Evolutionary conservation across 257 asterid species (phyloP).

Genomic region (Thymus quinquecostatus): DNA sequence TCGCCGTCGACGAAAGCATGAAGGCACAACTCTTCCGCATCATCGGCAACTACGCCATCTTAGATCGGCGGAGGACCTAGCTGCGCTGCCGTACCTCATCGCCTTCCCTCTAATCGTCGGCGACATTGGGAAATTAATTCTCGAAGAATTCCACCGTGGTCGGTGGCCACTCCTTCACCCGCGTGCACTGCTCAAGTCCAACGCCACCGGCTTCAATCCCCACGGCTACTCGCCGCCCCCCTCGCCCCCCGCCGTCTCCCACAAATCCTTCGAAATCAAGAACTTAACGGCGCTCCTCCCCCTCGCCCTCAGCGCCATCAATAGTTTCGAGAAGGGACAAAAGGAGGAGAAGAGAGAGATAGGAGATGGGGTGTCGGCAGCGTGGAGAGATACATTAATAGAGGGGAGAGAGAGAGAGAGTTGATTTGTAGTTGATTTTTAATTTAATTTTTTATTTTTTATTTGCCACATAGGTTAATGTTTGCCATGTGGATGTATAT

Average conservation of each 20-base stretch:
- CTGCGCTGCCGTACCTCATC: slow-evolving; percentile 65
- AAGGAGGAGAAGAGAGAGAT: no score
- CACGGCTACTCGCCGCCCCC: slow-evolving; percentile 62
- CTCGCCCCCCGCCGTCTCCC: slow-evolving; percentile 40
- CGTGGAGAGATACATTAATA: no score
- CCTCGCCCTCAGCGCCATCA: slow-evolving; percentile 67
- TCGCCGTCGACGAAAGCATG: slow-evolving; percentile 41
- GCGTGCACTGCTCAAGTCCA: slow-evolving; percentile 96
- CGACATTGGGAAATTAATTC: slow-evolving; percentile 48
- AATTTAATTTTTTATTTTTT: no score
- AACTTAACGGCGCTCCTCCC: no score
- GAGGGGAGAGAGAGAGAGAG: no score
- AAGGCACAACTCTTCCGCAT: slow-evolving; percentile 64
- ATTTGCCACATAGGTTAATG: no score
- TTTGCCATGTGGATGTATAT: no score
- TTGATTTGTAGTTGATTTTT: no score
- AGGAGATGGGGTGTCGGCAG: no score
- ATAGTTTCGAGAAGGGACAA: slow-evolving; percentile 52
- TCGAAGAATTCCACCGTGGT: slow-evolving; percentile 53
- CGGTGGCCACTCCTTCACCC: slow-evolving; percentile 66
- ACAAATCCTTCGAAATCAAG: no score
- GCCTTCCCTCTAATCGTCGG: slow-evolving; percentile 69
- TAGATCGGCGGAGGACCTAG: slow-evolving; percentile 78
- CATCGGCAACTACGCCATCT: slow-evolving; percentile 57
- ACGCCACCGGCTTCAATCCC: slow-evolving; percentile 28